Evolutionary conservation across 306 rosid genomes (phyloP).

Genomic region (Quercus mongolica): DNA sequence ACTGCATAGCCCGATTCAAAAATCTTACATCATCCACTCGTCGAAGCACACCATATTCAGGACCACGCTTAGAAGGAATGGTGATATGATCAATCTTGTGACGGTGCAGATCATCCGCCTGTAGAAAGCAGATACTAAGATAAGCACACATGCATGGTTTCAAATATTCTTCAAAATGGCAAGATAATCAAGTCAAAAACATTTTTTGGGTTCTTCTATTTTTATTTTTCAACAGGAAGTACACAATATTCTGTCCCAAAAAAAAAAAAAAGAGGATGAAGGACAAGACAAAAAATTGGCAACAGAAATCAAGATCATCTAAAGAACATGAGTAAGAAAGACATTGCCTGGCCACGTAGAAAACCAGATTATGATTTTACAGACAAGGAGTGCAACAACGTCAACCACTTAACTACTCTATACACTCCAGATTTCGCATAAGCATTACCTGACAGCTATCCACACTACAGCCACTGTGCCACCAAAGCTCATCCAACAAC

Average conservation of each 20-base stretch:
- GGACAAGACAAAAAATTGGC: background rate
- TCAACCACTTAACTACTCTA: too few relatives aligned
- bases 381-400: background rate
- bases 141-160: conserved; percentile 14
- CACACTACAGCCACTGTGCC: too few relatives aligned
- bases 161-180: background rate
- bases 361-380: background rate
- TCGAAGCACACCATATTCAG: conserved; percentile 66
- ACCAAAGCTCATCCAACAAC: too few relatives aligned
- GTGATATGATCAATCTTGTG: conserved; percentile 97
- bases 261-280: background rate
- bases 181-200: background rate
- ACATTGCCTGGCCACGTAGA: too few relatives aligned
- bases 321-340: too few relatives aligned
- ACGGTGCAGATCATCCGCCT: conserved; percentile 90
- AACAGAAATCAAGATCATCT: background rate
- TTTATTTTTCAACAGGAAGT: background rate
- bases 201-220: background rate
- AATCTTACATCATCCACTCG: conserved; percentile 85
- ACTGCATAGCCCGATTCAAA: conserved; percentile 12
- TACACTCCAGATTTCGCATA: too few relatives aligned
- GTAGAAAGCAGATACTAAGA: conserved; percentile 20
- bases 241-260: background rate
- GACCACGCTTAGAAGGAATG: conserved; percentile 70
- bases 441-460: too few relatives aligned